Base-by-base conservation (phyloP, 2,329 filamentous ascomycete genomes). In the Colletotrichum tofieldiae region DNA sequence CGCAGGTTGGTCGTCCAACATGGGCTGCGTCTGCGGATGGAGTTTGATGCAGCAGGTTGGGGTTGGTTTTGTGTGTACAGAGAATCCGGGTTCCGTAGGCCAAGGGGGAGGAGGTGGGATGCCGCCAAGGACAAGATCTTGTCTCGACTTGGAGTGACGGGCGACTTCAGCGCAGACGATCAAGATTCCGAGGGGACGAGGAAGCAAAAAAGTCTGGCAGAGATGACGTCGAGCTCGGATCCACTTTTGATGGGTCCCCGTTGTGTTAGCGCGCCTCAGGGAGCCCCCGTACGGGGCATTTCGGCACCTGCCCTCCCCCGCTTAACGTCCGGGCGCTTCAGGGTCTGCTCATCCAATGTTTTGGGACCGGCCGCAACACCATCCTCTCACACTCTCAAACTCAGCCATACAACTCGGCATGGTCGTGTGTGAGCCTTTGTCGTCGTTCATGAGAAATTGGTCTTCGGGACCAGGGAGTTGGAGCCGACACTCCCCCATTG, bases 191-290 rank as follows among this genome's bases (percentile, higher is more conserved):
- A 37, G 43, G 12, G 12, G 14, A 16, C 18, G 35, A 16, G 26
- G 14, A 51, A 32, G 14, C 11, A 47, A n/a, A 55, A 67, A 66
- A 49, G 60, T 55, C 45, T 71, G 39, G 65, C 52, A 64, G 32
- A 71, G 35, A 72, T 72, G 69, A 69, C 69, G 69, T 64, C 59
- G 69, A 47, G 69, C 18, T 16, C 32, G 35, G 56, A 14, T n/a
- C 68, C 68, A 49, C 49, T 49, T 12, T 26, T 26, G 23, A 32
- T 41, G 43, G 56, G 41, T 43, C 26, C 26, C 64, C 23, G 56
- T 6, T 49, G 41, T 20, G 18, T 23, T 14, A 51, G 29, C 45
- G 55, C 35, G 39, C 37, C 37, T n/a, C 35, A 20, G n/a, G 11
- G 35, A 56, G 29, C 35, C n/a, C 20, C n/a, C 11, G n/a, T 23